Conservation (phyloP, 306 rosid species). For the Vigna reflexopilosa region DNA sequence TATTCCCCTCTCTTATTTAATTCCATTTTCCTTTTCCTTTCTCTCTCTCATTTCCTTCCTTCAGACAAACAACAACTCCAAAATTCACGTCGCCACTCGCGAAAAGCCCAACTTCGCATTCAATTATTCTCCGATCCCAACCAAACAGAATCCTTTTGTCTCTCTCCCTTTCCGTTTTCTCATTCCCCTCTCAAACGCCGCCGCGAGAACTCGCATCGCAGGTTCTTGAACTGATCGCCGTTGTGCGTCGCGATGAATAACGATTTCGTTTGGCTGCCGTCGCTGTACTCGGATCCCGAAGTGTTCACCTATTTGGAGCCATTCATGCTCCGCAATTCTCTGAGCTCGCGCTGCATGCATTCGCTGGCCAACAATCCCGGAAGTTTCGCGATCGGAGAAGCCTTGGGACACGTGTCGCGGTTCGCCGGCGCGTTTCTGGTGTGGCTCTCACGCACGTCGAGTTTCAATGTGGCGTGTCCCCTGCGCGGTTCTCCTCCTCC, state of each 20-base stretch:
- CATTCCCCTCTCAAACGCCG: neutral
- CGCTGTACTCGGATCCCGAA: slow-evolving; percentile 75
- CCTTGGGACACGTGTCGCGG: slow-evolving; percentile 63
- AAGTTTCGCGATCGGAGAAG: slow-evolving; percentile 64
- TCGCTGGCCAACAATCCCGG: slow-evolving; percentile 60
- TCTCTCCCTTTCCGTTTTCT: neutral
- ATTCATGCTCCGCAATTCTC: slow-evolving; percentile 48
- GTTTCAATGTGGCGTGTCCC: slow-evolving; percentile 52
- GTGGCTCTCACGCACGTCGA: slow-evolving; percentile 58
- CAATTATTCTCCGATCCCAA: slow-evolving; percentile 40
- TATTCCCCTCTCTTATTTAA: slow-evolving; percentile 46
- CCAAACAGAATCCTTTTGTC: slow-evolving; percentile 22
- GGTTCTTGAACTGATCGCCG: neutral
- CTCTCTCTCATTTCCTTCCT: neutral
- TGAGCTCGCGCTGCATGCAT: slow-evolving; percentile 56
- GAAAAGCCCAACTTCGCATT: slow-evolving; percentile 33
- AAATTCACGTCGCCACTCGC: neutral
- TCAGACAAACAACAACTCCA: neutral
- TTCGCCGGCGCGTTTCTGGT: slow-evolving; percentile 66
- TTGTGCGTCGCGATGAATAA: slow-evolving; percentile 55
- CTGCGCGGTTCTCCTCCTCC: slow-evolving; percentile 47
- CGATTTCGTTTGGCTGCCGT: slow-evolving; percentile 73
- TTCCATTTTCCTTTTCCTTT: neutral
- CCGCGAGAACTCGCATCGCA: neutral
- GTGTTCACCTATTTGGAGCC: slow-evolving; percentile 63